Conservation (phyloP, 2,329 filamentous ascomycete species). For the Xylaria sp. region DNA sequence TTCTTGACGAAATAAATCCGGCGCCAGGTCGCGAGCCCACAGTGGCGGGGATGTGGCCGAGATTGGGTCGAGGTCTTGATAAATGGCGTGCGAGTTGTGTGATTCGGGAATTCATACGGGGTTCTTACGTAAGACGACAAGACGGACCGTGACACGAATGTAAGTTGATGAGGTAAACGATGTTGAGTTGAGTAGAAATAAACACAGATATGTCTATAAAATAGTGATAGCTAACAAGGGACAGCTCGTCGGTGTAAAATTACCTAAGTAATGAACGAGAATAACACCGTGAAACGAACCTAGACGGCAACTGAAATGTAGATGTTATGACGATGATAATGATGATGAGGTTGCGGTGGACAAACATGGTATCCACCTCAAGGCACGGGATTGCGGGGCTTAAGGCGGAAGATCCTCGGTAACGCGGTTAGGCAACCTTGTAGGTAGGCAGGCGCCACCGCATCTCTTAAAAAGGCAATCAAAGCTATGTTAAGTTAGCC, state of each 20-base stretch:
- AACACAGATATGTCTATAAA: neutral
- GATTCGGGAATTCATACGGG: conserved; percentile 78
- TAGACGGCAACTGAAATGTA: neutral
- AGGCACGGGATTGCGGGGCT: neutral
- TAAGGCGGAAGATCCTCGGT: conserved; percentile 28
- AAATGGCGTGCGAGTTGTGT: conserved; percentile 79
- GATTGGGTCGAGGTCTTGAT: conserved; percentile 68
- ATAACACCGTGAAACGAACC: neutral
- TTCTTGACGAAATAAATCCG: conserved; percentile 45
- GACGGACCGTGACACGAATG: neutral
- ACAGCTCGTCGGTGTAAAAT: neutral
- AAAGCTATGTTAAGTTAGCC: neutral
- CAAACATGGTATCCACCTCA: neutral
- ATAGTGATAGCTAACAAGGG: neutral
- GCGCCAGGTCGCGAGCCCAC: conserved; percentile 43
- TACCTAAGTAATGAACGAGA: neutral
- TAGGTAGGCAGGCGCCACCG: neutral
- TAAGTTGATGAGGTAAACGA: neutral
- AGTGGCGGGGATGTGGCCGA: conserved; percentile 59
- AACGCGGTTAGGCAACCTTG: no score
- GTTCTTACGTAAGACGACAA: neutral
- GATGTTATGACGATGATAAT: neutral
- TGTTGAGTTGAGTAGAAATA: neutral
- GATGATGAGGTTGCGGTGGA: conserved; percentile 17
- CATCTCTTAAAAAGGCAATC: neutral